Evolutionary conservation across 202 grass and related monocot genomes (phyloP).

Genomic region (Elaeis oleifera): DNA sequence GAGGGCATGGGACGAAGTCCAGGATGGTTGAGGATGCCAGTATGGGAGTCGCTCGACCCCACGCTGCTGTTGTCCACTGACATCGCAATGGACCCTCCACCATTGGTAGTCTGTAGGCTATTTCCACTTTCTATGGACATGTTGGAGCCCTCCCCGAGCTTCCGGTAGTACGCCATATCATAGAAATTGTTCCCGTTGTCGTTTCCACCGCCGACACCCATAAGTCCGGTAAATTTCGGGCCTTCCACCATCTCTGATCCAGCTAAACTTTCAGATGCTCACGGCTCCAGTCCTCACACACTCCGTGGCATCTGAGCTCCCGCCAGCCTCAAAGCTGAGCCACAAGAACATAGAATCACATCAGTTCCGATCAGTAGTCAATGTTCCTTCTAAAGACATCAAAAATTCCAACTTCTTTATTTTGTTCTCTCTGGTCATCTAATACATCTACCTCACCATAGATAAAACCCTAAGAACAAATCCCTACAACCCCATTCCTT

Average conservation of each 20-base stretch:
- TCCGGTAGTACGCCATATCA: slow-evolving; percentile 45
- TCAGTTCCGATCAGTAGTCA: background rate
- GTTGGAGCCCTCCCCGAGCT: slow-evolving; percentile 53
- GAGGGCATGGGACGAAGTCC: slow-evolving; percentile 36
- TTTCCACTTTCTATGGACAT: slow-evolving; percentile 51
- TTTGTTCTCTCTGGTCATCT: no score
- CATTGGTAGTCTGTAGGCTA: slow-evolving; percentile 33
- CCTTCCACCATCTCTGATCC: slow-evolving; percentile 40
- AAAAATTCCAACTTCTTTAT: background rate
- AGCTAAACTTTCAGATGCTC: slow-evolving; percentile 3
- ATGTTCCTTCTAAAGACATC: background rate
- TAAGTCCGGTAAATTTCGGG: slow-evolving; percentile 41
- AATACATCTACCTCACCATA: no score
- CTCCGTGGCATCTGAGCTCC: slow-evolving; percentile 9
- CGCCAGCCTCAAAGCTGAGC: slow-evolving; percentile 1
- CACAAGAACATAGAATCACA: slow-evolving; percentile 24
- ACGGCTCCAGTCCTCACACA: slow-evolving; percentile 25
- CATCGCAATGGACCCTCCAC: slow-evolving; percentile 43
- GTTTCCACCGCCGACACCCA: slow-evolving; percentile 32
- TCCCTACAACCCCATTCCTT: no score
- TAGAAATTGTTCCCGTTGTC: slow-evolving; percentile 38
- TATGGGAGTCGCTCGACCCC: slow-evolving; percentile 48
- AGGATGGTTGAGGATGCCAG: slow-evolving; percentile 54
- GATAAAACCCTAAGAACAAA: no score
- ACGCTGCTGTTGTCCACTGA: slow-evolving; percentile 53